These are phyloP conservation scores for Mortierella antarctica DNA, from an alignment of 192 early-diverging fungal genomes.

Conservation along the genomic window DNA sequence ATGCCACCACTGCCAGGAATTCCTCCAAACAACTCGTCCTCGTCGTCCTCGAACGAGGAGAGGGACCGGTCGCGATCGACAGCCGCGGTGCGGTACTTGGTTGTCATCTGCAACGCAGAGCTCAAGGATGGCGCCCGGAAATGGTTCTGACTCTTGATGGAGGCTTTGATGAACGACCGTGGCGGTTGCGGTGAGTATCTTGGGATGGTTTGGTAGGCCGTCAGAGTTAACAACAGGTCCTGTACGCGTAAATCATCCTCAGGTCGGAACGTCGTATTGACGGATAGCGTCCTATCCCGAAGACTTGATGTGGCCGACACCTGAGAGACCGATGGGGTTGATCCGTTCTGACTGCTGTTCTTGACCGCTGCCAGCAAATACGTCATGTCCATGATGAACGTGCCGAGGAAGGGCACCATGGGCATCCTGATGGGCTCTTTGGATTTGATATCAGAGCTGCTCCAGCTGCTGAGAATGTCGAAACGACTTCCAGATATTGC, in stretches of 20 bases:
- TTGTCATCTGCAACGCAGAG: conserved; percentile 54
- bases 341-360: conserved; percentile 15
- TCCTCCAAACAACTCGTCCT: conserved; percentile 63
- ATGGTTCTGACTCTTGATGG: conserved; percentile 55
- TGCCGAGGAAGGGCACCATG: conserved; percentile 77
- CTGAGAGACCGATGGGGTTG: conserved; percentile 7
- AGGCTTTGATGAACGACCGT: conserved; percentile 53
- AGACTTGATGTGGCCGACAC: conserved; percentile 26
- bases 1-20: conserved; percentile 13
- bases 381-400: conserved; percentile 80
- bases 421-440: conserved; percentile 55
- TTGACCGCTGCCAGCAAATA: conserved; percentile 74
- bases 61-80: conserved; percentile 21
- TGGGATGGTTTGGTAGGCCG: conserved; percentile 64
- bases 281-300: conserved; percentile 9
- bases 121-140: conserved; percentile 63
- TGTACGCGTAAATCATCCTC: conserved; percentile 63
- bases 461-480: conserved; percentile 35
- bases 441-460: conserved; percentile 22
- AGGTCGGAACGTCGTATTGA: conserved; percentile 15
- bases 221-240: conserved; percentile 64
- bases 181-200: conserved; percentile 61
- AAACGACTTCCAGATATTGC: conserved; percentile 29
- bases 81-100: conserved; percentile 32
- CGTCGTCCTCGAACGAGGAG: conserved; percentile 54